Evolutionary conservation across 352 stramenopile species (phyloP).

Genomic region (Stephanocyclus meneghinianus): DNA sequence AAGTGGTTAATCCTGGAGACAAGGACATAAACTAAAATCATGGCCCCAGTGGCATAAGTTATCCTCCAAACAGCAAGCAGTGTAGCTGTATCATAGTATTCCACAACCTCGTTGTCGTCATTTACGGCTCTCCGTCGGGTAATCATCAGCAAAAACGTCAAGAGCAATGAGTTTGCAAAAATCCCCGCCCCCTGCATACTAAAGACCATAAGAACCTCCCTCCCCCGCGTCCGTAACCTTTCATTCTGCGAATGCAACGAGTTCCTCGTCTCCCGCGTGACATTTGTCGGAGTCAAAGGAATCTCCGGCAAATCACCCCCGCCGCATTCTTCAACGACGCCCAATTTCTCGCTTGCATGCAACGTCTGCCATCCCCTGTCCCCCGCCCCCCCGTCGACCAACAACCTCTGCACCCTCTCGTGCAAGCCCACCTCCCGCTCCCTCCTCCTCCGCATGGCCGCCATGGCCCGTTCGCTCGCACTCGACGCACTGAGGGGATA

Average conservation of each 20-base stretch:
- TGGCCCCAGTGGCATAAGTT: constrained; percentile 68
- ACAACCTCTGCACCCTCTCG: not conserved
- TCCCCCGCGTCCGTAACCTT: constrained; percentile 28
- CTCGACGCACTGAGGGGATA: constrained; percentile 63
- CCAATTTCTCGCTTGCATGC: not conserved
- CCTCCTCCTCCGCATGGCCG: constrained; percentile 19
- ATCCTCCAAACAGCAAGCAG: constrained; percentile 72
- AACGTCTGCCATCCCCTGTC: not conserved
- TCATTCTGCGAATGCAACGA: constrained; percentile 21
- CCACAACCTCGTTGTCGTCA: constrained; percentile 17
- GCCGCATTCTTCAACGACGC: not conserved
- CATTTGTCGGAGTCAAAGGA: constrained; percentile 8
- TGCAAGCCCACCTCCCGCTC: not conserved
- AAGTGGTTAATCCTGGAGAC: constrained; percentile 63
- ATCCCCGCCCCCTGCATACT: constrained; percentile 77
- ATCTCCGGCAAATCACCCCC: not conserved
- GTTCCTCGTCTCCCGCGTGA: constrained; percentile 6
- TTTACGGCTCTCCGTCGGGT: constrained; percentile 15
- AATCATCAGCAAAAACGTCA: constrained; percentile 61
- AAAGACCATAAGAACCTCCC: constrained; percentile 69
- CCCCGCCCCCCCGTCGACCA: not conserved
- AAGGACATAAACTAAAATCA: constrained; percentile 66
- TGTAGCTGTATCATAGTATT: constrained; percentile 19
- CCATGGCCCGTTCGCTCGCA: constrained; percentile 64
- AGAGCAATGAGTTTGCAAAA: constrained; percentile 62